Evolutionary conservation across 768 basidiomycete species (phyloP), one percentile per base, ranked within the genome.

Genomic region (Hypholoma sublateritium): DNA sequence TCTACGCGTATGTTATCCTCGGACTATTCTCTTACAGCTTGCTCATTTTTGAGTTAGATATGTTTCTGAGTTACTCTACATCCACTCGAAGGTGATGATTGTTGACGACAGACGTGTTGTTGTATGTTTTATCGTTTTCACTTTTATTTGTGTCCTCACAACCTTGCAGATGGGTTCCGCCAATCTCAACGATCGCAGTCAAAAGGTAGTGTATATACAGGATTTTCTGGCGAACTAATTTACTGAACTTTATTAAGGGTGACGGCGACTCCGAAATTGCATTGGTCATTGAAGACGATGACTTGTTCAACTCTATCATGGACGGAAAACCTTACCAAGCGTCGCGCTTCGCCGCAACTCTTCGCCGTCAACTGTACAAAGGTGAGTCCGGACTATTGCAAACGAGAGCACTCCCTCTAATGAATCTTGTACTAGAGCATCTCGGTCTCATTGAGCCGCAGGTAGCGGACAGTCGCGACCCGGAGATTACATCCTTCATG

Each of bases 201-300:
- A 93, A 72, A 88, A 82, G 80, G 87, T 82, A 58, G n/a, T 37
- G 70, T 37, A 25, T 28, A 7, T 8, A 9, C 5, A 32, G 9
- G 9, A 13, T 34, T 4, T 37, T 21, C 17, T 32, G 25, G 49
- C 7, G 35, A 24, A 28, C 36, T n/a, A 5, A 19, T 55, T 16
- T 25, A 24, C 58, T 60, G 46, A 65, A 12, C 28, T 34, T 9
- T 8, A 42, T 19, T 1, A 55, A 89, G 86, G 95, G 95, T 22
- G 89, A 96, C 61, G 93, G 93, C 34, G 94, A 96, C 71, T 96
- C 93, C 1, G 97, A 98, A 73, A 96, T 98, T 60, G 92, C 91
- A 6, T 73, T 97, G 7, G 86, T 98, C 17, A 88, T 97, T 28
- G 95, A 98, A 71, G 96, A 99, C 65, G 73, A 80, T 0, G 92